Evolutionary conservation across 768 basidiomycete species (phyloP).

Genomic region (Lactifluus echinatus): DNA sequence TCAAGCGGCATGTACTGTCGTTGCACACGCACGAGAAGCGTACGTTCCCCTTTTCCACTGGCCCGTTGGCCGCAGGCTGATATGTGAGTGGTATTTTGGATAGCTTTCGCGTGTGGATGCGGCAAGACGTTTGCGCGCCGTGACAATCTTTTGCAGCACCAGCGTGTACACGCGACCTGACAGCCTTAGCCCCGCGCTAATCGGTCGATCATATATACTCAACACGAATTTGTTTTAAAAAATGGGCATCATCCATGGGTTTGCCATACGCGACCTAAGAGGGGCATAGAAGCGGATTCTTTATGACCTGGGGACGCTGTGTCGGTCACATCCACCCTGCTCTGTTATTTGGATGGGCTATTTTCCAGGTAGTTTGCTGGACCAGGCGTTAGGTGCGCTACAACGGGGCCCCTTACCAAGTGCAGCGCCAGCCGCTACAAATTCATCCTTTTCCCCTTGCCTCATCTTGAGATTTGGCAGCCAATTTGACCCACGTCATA

Average conservation of each 20-base stretch:
- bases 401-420: background rate
- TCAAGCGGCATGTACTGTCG: constrained; percentile 72
- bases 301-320: background rate
- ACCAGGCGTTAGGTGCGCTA: background rate
- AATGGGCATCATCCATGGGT: background rate
- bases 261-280: background rate
- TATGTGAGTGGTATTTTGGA: background rate
- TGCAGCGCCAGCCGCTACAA: background rate
- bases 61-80: background rate
- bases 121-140: constrained; percentile 61
- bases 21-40: constrained; percentile 83
- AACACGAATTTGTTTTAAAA: background rate
- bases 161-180: constrained; percentile 42
- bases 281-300: background rate
- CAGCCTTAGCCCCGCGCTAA: background rate
- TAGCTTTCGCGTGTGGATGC: constrained; percentile 60
- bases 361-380: background rate
- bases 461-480: background rate
- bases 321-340: background rate
- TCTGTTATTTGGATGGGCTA: background rate
- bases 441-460: background rate
- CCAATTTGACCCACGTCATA: background rate
- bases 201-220: background rate
- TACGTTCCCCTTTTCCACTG: constrained; percentile 31
- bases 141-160: constrained; percentile 73